Base-by-base conservation (phyloP, 768 basidiomycete species). In the Tulasnella sp. region DNA sequence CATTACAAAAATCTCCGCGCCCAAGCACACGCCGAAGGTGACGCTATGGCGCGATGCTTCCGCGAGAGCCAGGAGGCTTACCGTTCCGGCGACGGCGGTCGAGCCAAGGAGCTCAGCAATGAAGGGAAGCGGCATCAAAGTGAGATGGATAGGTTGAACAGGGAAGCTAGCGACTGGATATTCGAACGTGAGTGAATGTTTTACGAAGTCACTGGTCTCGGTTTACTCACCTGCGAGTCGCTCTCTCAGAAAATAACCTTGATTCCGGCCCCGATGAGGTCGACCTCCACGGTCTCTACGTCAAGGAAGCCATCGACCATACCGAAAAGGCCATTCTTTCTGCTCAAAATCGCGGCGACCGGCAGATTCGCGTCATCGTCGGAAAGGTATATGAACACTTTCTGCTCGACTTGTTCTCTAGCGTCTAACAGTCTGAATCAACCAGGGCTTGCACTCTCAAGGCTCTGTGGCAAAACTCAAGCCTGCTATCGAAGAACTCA, bases 231-330 rank as follows among this genome's bases (percentile, higher is more conserved):
- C 7, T 46, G 29, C 70, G 26, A 44, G 9, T 29, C 39, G 18
- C 7, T 44, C 39, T 40, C 16, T 48, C 80, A 93, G 93, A 91
- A 83, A 95, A 94, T 81, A 95, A 96, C 85, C 87, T 91, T 89
- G 90, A 92, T 79, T 90, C 91, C 74, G 84, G 88, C 78, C 87
- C 88, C 0, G 93, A 91, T 1, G 93, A 95, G 83, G 85, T 98
- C 69, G 94, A 98, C 84, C 85, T 98, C 32, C 96, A 98, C 82
- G 96, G 95, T 1, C 85, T 99, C 4, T 97, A 94, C 83, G 96
- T 97, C 79, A 95, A 94, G 82, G 97, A 99, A 84, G 94, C 96
- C 29, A 90, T 97, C 71, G 86, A 88, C 61, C 88, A 87, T 74
- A 91, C 90, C 1, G 96, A 98, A 80, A 81, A 83, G 32, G 91